A percentile compares a stretch with the other conserved stretches of the same genome.
phyloP scores from a whole-genome alignment of 352 stramenopile species.

The Phytophthora podocarpi region DNA sequence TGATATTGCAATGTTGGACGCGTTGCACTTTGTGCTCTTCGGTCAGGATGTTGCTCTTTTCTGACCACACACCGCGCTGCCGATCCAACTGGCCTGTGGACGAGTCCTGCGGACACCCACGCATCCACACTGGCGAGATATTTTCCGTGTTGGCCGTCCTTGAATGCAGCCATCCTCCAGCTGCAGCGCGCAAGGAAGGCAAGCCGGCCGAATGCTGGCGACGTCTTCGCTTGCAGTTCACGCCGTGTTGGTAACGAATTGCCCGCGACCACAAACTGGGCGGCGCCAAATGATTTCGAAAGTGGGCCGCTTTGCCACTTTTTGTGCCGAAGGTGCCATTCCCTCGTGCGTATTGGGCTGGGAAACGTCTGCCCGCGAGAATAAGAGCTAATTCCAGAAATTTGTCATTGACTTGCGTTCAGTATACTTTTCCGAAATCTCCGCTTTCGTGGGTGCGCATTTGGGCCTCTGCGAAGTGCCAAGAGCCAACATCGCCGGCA shows the following conservation, averaged over 20 bases:
- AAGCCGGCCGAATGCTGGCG: conserved; percentile 5
- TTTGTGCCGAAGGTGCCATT: no score
- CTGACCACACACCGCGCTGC: no score
- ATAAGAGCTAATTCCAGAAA: conserved; percentile 2
- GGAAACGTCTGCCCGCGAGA: not conserved
- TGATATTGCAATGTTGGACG: not conserved
- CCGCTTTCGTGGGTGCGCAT: conserved; percentile 15
- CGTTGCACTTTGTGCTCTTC: not conserved
- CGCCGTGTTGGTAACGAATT: conserved; percentile 14
- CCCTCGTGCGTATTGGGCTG: not conserved
- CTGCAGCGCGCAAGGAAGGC: not conserved
- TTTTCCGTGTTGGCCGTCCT: conserved; percentile 1
- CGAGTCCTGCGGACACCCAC: conserved; percentile 2
- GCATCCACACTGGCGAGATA: conserved; percentile 9
- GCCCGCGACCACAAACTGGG: not conserved
- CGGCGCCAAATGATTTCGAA: conserved; percentile 1
- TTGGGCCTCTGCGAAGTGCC: conserved; percentile 18
- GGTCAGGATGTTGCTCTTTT: not conserved
- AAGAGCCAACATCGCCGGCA: not conserved
- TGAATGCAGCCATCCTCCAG: no score
- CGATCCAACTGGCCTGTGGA: no score
- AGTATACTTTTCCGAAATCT: conserved; percentile 21
- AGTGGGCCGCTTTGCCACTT: no score
- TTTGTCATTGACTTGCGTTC: conserved; percentile 3
- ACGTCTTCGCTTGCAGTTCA: conserved; percentile 20